A percentile compares a stretch with the other conserved stretches of the same genome.
phyloP scores from a whole-genome alignment of 331 rosid species.

The Cydonia oblonga region DNA sequence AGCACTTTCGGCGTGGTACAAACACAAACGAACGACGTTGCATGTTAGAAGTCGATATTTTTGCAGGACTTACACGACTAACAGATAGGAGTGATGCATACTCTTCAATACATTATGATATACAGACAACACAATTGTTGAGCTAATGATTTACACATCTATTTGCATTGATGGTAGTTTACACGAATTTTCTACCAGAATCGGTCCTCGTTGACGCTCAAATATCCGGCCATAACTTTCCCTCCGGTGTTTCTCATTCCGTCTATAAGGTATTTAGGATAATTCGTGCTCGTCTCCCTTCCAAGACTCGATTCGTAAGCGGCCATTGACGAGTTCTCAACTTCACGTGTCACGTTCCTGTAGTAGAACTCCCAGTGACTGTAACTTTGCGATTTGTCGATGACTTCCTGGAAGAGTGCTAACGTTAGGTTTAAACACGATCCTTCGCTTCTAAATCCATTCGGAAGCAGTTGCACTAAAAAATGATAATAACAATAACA shows the following conservation, averaged over 20 bases:
- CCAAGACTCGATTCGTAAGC: constrained; percentile 65
- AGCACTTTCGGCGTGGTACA: too few relatives aligned
- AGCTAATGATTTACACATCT: constrained; percentile 5
- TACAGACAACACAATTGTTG: constrained; percentile 4
- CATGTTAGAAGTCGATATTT: background rate
- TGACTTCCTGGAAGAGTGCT: constrained; percentile 49
- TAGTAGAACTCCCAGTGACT: constrained; percentile 58
- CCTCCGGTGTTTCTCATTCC: constrained; percentile 98
- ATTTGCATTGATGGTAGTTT: background rate
- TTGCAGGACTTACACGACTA: background rate
- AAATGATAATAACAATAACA: too few relatives aligned
- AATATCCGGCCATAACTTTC: constrained; percentile 88
- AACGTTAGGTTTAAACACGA: background rate
- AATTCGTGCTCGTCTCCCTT: constrained; percentile 69
- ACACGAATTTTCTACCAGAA: constrained; percentile 46
- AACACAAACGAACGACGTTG: background rate
- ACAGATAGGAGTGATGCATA: background rate
- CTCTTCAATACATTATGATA: background rate
- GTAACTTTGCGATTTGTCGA: constrained; percentile 48
- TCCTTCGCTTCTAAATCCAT: background rate
- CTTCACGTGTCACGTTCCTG: constrained; percentile 61
- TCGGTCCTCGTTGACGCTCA: constrained; percentile 86
- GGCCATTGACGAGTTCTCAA: constrained; percentile 54
- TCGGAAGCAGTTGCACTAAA: too few relatives aligned
- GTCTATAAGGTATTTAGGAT: constrained; percentile 76